A percentile compares a stretch with the other conserved stretches of the same genome.
Conservation (phyloP, 306 rosid species). For the Arachis stenosperma region DNA sequence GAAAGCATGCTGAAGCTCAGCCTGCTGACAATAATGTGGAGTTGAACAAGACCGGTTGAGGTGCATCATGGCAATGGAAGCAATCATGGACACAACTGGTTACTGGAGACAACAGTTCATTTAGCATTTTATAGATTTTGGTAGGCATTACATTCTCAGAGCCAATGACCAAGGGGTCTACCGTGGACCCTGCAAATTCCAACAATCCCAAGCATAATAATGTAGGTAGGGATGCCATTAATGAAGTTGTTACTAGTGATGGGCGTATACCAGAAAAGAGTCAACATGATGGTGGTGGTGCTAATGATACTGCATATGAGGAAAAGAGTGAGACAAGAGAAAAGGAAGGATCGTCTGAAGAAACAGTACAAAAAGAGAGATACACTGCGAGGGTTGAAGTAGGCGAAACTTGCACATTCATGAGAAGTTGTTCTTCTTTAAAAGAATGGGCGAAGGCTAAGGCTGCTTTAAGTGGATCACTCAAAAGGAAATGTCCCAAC, state of each 20-base stretch:
- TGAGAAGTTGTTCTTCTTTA: conserved; percentile 75
- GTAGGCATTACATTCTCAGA: conserved; percentile 50
- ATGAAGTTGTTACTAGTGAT: conserved; percentile 3
- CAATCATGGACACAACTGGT: conserved; percentile 87
- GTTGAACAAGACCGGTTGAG: conserved; percentile 57
- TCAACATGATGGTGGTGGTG: conserved; percentile 37
- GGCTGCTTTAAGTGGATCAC: conserved; percentile 69
- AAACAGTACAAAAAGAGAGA: conserved; percentile 32
- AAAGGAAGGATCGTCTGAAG: conserved; percentile 34
- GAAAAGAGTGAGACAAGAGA: conserved; percentile 40
- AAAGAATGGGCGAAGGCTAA: conserved; percentile 75
- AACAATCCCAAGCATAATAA: conserved; percentile 33
- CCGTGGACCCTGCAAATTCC: conserved; percentile 34
- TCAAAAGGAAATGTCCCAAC: conserved; percentile 52
- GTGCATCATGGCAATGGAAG: conserved; percentile 71
- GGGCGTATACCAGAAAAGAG: conserved; percentile 35
- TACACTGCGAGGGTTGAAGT: conserved; percentile 39
- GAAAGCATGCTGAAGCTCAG: conserved; percentile 40
- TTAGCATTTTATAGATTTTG: conserved; percentile 68
- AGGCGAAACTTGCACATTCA: conserved; percentile 69
- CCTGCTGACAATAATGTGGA: conserved; percentile 34
- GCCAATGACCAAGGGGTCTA: conserved; percentile 36
- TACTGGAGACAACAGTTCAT: conserved; percentile 44
- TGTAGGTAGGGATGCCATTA: background rate
- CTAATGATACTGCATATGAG: conserved; percentile 37